These are phyloP conservation scores for Aspergillus thermomutatus DNA, from an alignment of 2,329 filamentous ascomycete genomes.

Conservation along the genomic window DNA sequence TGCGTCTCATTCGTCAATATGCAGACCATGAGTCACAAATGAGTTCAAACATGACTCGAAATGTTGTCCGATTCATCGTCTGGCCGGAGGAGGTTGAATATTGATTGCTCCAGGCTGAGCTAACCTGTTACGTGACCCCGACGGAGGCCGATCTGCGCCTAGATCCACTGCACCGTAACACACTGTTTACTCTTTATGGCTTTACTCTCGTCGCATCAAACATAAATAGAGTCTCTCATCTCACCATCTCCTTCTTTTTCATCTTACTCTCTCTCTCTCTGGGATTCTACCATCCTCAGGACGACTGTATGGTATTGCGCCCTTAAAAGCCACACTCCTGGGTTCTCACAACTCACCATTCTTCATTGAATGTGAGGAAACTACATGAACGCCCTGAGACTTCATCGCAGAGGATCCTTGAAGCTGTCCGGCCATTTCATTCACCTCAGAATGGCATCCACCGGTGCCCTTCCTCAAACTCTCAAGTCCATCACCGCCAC, in stretches of 20 bases:
- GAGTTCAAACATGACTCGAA: background rate
- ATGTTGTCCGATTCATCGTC: background rate
- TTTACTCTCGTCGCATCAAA: background rate
- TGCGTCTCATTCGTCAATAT: background rate
- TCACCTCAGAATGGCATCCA: conserved; percentile 26
- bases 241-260: background rate
- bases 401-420: background rate
- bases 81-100: background rate
- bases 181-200: background rate
- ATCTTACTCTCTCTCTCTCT: background rate
- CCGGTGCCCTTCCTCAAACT: conserved; percentile 48
- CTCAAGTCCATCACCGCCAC: conserved; percentile 54
- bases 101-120: background rate
- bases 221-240: background rate
- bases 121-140: background rate
- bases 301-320: background rate
- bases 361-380: background rate
- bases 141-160: background rate
- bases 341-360: background rate
- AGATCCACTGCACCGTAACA: too few species aligned
- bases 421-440: background rate
- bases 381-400: background rate
- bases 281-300: background rate
- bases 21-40: background rate
- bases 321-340: background rate